Percentiles rank a stretch among this genome's conserved stretches.
Evolutionary conservation across 1,139 yeast species (phyloP).

Genomic region (Kurtzmaniella quercitrusa): DNA sequence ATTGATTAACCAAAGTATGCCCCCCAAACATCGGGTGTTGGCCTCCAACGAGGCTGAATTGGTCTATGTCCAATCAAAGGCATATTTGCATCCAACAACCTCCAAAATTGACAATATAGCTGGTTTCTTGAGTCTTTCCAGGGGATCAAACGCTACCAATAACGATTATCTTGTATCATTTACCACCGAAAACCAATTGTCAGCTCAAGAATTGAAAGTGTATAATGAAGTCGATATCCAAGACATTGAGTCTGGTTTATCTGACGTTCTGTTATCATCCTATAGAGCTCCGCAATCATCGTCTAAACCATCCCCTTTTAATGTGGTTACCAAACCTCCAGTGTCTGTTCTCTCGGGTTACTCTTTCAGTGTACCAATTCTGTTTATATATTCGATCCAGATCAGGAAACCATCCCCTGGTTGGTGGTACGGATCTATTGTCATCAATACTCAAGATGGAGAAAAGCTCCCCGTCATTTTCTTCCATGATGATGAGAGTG

Average conservation of each 20-base stretch:
- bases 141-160: conserved; percentile 46
- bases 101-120: conserved; percentile 70
- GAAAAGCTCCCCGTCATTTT: conserved; percentile 76
- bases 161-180: conserved; percentile 67
- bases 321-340: conserved; percentile 48
- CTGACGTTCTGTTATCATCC: conserved; percentile 4
- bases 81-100: conserved; percentile 77
- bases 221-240: conserved; percentile 55
- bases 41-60: conserved; percentile 32
- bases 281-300: not conserved
- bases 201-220: conserved; percentile 42
- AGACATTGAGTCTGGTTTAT: conserved; percentile 12
- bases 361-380: conserved; percentile 59
- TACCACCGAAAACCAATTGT: conserved; percentile 62
- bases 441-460: conserved; percentile 66
- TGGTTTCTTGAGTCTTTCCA: conserved; percentile 67
- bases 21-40: conserved; percentile 3
- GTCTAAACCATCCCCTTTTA: conserved; percentile 7
- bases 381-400: conserved; percentile 72
- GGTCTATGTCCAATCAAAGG: conserved; percentile 60
- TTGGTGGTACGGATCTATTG: conserved; percentile 88
- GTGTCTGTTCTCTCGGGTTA: conserved; percentile 53
- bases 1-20: conserved; percentile 1
- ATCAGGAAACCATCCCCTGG: conserved; percentile 79
- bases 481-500: conserved; percentile 86